Percentiles rank a stretch among this genome's conserved stretches.
These are phyloP conservation scores for Isoetes taiwanensis DNA, from an alignment of 75 land plant genomes.

Conservation along the genomic window DNA sequence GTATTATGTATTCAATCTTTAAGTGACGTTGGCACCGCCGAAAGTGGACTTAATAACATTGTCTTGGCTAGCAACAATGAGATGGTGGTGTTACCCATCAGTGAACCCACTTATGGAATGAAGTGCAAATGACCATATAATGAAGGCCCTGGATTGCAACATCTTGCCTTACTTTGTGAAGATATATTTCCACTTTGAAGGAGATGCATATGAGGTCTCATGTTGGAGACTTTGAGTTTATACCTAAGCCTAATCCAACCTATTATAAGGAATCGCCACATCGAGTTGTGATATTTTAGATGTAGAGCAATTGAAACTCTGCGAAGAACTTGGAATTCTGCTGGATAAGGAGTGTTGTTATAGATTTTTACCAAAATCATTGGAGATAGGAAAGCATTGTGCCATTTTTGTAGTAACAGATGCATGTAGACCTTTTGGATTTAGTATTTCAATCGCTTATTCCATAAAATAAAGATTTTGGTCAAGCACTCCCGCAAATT, in stretches of 20 bases:
- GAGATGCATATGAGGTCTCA: slow-evolving; percentile 6
- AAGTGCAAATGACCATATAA: neutral
- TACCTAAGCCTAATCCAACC: neutral
- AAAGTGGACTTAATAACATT: neutral
- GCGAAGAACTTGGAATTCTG: slow-evolving; percentile 5
- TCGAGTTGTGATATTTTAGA: neutral
- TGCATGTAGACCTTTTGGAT: too few species aligned
- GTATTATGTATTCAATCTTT: too few species aligned
- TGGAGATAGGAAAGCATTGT: slow-evolving; percentile 3
- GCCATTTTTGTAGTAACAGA: too few species aligned
- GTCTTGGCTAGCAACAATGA: slow-evolving; percentile 7
- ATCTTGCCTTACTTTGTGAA: neutral
- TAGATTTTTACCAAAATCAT: neutral
- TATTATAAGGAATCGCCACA: slow-evolving; percentile 1
- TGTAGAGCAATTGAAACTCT: neutral
- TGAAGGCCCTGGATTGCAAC: slow-evolving; percentile 7
- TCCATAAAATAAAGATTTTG: too few species aligned
- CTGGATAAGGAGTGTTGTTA: slow-evolving; percentile 3
- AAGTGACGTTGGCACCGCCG: neutral
- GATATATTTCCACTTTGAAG: slow-evolving; percentile 1
- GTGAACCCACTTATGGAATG: neutral
- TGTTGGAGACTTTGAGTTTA: slow-evolving; percentile 3
- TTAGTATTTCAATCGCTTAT: too few species aligned
- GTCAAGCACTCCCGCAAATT: too few species aligned
- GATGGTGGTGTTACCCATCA: neutral